Conservation (phyloP, 257 asterid genomes). For the Scutellaria minor region DNA sequence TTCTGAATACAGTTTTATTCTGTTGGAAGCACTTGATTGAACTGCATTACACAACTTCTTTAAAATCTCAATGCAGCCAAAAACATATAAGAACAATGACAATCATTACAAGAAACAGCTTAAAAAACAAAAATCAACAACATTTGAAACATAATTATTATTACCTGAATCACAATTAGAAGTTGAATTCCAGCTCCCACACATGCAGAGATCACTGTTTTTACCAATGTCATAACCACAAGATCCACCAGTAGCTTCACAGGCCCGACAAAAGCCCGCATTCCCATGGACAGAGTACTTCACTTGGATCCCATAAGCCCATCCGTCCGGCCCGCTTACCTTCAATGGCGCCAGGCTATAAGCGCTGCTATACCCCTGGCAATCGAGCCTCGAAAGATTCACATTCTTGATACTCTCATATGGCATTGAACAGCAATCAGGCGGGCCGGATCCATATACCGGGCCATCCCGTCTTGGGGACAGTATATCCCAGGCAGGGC, state of each 20-base stretch:
- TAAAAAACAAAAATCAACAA: background rate
- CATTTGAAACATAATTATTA: background rate
- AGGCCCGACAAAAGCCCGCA: conserved; percentile 71
- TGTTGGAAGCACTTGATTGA: conserved; percentile 36
- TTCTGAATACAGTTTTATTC: conserved; percentile 34
- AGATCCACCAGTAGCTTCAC: conserved; percentile 89
- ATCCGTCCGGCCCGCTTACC: conserved; percentile 65
- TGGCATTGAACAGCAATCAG: conserved; percentile 76
- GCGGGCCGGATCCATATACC: conserved; percentile 74
- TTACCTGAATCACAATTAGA: conserved; percentile 86
- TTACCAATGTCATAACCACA: conserved; percentile 69
- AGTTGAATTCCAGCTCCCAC: conserved; percentile 85
- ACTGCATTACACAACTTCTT: conserved; percentile 36
- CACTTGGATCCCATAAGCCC: conserved; percentile 90
- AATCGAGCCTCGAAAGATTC: conserved; percentile 75
- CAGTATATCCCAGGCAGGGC: conserved; percentile 81
- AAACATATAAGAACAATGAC: background rate
- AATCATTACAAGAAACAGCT: too few relatives aligned
- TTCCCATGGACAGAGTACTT: conserved; percentile 62
- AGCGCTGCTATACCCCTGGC: conserved; percentile 96
- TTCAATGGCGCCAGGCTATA: conserved; percentile 81
- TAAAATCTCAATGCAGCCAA: background rate
- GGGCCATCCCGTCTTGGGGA: conserved; percentile 50
- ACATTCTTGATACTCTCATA: conserved; percentile 60
- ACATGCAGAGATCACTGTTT: conserved; percentile 65